These are phyloP conservation scores for Boletus subparvulus DNA, from an alignment of 768 basidiomycete species.

Conservation along the genomic window DNA sequence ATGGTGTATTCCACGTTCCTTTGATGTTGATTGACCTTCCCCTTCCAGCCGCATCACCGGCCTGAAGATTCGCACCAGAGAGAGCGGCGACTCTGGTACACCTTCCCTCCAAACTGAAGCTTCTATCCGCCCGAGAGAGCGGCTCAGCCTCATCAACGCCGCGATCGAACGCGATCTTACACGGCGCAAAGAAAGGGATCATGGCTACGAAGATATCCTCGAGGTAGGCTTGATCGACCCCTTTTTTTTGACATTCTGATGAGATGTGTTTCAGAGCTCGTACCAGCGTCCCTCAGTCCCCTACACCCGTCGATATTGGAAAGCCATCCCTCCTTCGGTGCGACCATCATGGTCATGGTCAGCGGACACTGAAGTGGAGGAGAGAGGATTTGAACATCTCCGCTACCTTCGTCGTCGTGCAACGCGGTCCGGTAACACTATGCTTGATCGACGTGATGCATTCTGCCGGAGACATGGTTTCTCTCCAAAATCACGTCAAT, in stretches of 20 bases:
- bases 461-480: constrained; percentile 27
- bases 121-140: constrained; percentile 63
- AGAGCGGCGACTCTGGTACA: constrained; percentile 41
- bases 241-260: constrained; percentile 1
- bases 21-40: neutral
- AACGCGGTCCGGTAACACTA: constrained; percentile 79
- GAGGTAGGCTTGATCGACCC: constrained; percentile 52
- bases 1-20: no score
- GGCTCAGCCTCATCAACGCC: constrained; percentile 52
- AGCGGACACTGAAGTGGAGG: constrained; percentile 18
- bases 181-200: constrained; percentile 70
- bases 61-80: constrained; percentile 53
- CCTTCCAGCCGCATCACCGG: constrained; percentile 44
- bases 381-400: constrained; percentile 24
- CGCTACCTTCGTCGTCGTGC: constrained; percentile 62
- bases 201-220: constrained; percentile 83
- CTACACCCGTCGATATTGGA: constrained; percentile 65
- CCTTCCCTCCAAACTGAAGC: constrained; percentile 45
- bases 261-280: constrained; percentile 47
- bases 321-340: constrained; percentile 48
- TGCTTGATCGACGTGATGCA: constrained; percentile 67
- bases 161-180: constrained; percentile 59
- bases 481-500: constrained; percentile 4
- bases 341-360: constrained; percentile 33
- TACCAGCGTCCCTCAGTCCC: constrained; percentile 66